Conservation (phyloP, 371 early-diverging fungal species). For the Coemansia sp. region DNA sequence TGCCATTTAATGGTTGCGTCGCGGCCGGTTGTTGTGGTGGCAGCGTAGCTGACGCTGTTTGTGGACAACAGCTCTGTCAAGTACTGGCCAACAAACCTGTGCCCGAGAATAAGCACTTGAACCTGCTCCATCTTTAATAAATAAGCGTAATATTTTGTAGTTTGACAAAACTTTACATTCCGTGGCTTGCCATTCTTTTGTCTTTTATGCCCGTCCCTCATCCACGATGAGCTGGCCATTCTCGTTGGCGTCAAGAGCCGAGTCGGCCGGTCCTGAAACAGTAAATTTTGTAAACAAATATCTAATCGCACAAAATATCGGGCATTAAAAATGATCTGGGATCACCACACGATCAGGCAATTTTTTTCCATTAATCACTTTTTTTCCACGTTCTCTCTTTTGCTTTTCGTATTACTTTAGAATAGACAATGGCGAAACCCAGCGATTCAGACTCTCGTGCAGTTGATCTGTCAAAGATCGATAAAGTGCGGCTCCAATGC, state of each 20-base stretch:
- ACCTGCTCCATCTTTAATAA: neutral
- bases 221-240: too few relatives aligned
- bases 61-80: slow-evolving; percentile 23
- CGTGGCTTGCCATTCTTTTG: too few relatives aligned
- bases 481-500: slow-evolving; percentile 38
- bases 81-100: slow-evolving; percentile 49
- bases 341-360: neutral
- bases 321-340: too few relatives aligned
- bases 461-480: slow-evolving; percentile 24
- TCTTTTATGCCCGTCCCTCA: too few relatives aligned
- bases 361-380: neutral
- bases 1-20: slow-evolving; percentile 55
- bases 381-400: neutral
- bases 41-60: neutral
- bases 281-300: too few relatives aligned
- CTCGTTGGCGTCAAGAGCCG: too few relatives aligned
- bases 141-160: too few relatives aligned
- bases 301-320: too few relatives aligned
- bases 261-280: too few relatives aligned
- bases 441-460: neutral
- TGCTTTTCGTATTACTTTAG: neutral
- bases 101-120: slow-evolving; percentile 43
- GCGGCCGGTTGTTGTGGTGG: slow-evolving; percentile 54
- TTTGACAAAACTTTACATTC: too few relatives aligned
- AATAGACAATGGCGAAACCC: neutral